Evolutionary conservation across 306 rosid species (phyloP), one percentile per base, ranked within the genome.

Genomic region (Styphnolobium japonicum): DNA sequence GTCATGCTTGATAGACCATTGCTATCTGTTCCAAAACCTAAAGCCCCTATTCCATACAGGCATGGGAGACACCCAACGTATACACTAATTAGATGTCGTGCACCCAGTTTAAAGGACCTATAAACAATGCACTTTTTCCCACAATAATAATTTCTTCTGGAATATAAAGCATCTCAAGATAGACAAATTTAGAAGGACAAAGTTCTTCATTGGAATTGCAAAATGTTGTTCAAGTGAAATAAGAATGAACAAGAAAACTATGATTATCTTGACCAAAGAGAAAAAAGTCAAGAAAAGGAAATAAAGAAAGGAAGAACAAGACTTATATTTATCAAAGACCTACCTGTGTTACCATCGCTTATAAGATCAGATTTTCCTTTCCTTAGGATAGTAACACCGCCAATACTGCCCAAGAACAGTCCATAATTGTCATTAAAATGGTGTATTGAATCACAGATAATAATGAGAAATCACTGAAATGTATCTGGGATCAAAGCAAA

Each of bases 361-460:
- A 94, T 88, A 74, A 94, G 87, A 84, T 94, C 98, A 2, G 85
- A 83, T 69, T 86, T 90, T 83, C 97, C 98, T 79, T 94, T 94
- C 85, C 82, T 84, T 18, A 94, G 90, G 74, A 94, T 86, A 58
- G 96, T 90, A 75, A 94, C 89, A 70, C 94, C 90, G 21, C 97
- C 97, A 86, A 92, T 89, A 87, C 97, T 94, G 93, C 83, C 82
- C 87, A 82, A 78, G 21, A 69, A 73, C 14, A 51, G 29, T 61
- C 67, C 80, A 76, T 45, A 15, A 79, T 76, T 79, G 73, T 31
- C n/a, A n/a, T n/a, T n/a, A n/a, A n/a, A 71, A 18, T 52, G 36
- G 7, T 7, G 48, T 61, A 29, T 31, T 61, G 29, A 72, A 53
- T 31, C 12, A n/a, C 5, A 33, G 31, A 53, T 46, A 53, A 75